Percentiles rank a stretch among this genome's conserved stretches.
phyloP scores from a whole-genome alignment of 169 alveolate genomes.

The Sarcocystis neurona region DNA sequence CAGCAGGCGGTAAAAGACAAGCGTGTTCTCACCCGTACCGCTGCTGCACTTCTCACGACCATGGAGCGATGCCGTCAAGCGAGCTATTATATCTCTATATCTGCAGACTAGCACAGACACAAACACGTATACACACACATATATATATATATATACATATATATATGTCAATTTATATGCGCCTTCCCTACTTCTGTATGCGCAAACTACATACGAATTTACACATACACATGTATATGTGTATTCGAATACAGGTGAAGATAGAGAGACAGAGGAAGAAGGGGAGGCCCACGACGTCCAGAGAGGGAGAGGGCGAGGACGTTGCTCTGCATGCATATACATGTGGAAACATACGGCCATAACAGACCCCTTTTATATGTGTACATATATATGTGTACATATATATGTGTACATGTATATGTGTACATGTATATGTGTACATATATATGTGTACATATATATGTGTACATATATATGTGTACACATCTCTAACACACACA shows the following conservation, averaged over 20 bases:
- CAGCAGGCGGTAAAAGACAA: neutral
- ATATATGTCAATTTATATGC: neutral
- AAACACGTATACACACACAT: neutral
- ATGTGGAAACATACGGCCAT: too few species aligned
- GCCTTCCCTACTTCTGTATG: neutral
- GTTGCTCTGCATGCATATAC: too few species aligned
- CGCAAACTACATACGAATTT: neutral
- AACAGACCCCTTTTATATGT: too few species aligned
- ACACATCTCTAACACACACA: neutral
- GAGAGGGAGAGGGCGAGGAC: too few species aligned
- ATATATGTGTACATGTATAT: neutral
- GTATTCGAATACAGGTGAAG: too few species aligned
- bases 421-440: neutral
- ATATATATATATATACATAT: neutral
- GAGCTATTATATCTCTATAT: neutral
- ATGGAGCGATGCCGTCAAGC: neutral
- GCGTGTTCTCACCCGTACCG: neutral
- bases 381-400: neutral
- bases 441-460: neutral
- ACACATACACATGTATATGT: neutral
- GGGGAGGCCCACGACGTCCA: too few species aligned
- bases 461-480: neutral
- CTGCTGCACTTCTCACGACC: neutral
- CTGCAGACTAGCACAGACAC: neutral
- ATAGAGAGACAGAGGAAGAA: too few species aligned